Evolutionary conservation across 768 basidiomycete species (phyloP).

Genomic region (Trametes sanguinea): DNA sequence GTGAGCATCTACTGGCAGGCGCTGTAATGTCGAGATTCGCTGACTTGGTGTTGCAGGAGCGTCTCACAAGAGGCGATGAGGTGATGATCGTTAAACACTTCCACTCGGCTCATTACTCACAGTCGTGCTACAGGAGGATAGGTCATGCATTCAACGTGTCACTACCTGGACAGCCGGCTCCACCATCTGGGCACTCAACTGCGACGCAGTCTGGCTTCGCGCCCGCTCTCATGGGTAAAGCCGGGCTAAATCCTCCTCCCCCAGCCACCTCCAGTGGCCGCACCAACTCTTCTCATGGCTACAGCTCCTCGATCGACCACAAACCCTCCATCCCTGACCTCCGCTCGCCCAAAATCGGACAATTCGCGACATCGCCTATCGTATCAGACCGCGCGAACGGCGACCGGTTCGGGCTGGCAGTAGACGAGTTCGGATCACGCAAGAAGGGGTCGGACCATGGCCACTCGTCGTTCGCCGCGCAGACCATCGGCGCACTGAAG

Average conservation of each 20-base stretch:
- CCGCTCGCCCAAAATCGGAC: conserved; percentile 25
- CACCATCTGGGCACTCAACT: conserved; percentile 4
- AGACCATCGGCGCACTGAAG: conserved; percentile 29
- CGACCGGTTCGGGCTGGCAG: conserved; percentile 13
- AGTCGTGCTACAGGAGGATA: conserved; percentile 43
- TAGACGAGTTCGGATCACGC: conserved; percentile 31
- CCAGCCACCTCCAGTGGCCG: conserved; percentile 13
- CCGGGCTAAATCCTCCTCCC: background rate
- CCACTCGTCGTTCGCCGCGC: conserved; percentile 7
- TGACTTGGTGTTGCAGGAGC: conserved; percentile 42
- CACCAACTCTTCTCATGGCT: conserved; percentile 19
- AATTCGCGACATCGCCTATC: conserved; percentile 34
- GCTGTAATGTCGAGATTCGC: background rate
- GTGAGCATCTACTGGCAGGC: conserved; percentile 35
- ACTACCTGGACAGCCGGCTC: conserved; percentile 19
- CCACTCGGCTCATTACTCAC: background rate
- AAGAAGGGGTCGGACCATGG: conserved; percentile 20
- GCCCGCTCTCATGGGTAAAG: conserved; percentile 10
- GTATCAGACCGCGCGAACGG: conserved; percentile 25
- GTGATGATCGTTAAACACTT: conserved; percentile 9
- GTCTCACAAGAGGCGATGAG: conserved; percentile 74
- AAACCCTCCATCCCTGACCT: conserved; percentile 9
- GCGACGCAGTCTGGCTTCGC: conserved; percentile 10
- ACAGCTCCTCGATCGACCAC: conserved; percentile 21
- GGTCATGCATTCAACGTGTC: conserved; percentile 47